Percentiles rank a stretch among this genome's conserved stretches.
Conservation (phyloP, 495 filamentous ascomycete species). For the Neurospora tetrasperma region DNA sequence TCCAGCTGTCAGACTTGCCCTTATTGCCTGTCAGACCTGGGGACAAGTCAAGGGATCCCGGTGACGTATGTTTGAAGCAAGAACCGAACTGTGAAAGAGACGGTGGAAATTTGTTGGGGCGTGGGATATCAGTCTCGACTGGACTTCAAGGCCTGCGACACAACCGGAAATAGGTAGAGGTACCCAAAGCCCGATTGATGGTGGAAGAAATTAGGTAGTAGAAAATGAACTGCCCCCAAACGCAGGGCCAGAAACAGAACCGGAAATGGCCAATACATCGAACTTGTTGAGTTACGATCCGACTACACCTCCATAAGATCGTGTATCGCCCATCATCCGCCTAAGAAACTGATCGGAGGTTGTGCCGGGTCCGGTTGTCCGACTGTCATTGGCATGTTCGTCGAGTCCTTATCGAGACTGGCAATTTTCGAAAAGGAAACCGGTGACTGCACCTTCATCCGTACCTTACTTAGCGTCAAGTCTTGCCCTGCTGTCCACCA, state of each 20-base stretch:
- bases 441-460: neutral
- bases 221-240: neutral
- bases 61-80: neutral
- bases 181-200: neutral
- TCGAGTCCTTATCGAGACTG: neutral
- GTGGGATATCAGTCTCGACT: neutral
- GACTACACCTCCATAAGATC: neutral
- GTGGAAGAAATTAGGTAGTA: neutral
- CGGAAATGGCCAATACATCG: neutral
- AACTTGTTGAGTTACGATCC: neutral
- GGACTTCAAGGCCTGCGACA: neutral
- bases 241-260: neutral
- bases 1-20: neutral
- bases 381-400: neutral
- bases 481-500: neutral
- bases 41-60: neutral
- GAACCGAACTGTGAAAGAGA: neutral
- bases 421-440: neutral
- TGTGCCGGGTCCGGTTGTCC: neutral
- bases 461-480: neutral
- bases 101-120: neutral
- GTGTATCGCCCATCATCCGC: neutral
- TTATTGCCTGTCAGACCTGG: neutral
- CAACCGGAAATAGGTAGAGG: neutral
- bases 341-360: neutral